These are phyloP conservation scores for Brassica balearica DNA, from an alignment of 441 rosid species.

Conservation along the genomic window DNA sequence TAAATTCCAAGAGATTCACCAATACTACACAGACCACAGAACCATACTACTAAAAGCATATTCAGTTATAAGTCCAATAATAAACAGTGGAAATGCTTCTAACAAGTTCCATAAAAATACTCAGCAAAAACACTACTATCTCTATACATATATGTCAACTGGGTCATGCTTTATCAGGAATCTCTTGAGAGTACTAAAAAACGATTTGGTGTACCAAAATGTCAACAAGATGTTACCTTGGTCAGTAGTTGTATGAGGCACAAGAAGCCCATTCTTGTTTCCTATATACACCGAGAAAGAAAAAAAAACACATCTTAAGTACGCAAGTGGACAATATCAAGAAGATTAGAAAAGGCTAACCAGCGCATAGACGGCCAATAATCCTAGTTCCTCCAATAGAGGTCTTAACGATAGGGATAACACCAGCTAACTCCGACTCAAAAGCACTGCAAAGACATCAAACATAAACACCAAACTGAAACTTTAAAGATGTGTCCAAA, in stretches of 20 bases:
- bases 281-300: not conserved
- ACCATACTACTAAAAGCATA: no score
- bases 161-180: no score
- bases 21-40: not conserved
- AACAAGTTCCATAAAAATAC: no score
- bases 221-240: constrained; percentile 55
- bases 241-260: constrained; percentile 94
- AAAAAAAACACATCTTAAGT: no score
- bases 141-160: no score
- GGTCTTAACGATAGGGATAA: constrained; percentile 88
- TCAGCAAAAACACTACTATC: no score
- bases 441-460: constrained; percentile 53
- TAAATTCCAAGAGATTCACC: not conserved
- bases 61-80: not conserved
- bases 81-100: not conserved
- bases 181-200: no score
- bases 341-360: constrained; percentile 42
- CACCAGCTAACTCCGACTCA: constrained; percentile 81
- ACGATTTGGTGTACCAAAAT: no score
- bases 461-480: constrained; percentile 5
- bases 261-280: constrained; percentile 89
- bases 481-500: not conserved
- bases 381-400: constrained; percentile 84
- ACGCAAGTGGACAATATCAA: not conserved
- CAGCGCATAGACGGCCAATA: constrained; percentile 87